phyloP scores from a whole-genome alignment of 495 filamentous ascomycete genomes.

The Talaromyces ruber region DNA sequence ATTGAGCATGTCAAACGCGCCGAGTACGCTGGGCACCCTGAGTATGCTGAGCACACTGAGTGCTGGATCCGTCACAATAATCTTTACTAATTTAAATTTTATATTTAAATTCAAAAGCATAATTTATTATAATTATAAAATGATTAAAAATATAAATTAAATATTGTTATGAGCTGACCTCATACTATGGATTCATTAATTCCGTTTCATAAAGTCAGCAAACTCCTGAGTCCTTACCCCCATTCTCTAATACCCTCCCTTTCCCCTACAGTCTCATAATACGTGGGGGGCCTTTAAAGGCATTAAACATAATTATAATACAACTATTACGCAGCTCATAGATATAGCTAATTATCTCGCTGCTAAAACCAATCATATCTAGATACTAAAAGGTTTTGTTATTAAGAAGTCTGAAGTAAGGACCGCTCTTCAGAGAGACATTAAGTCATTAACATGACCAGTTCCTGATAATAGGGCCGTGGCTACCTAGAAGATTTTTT shows the following conservation, averaged over 20 bases:
- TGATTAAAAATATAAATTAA: too few species aligned
- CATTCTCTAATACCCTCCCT: slow-evolving; percentile 55
- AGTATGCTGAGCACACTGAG: too few species aligned
- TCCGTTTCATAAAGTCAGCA: slow-evolving; percentile 9
- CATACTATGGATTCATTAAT: too few species aligned
- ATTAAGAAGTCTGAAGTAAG: slow-evolving; percentile 48
- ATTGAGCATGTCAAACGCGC: too few species aligned
- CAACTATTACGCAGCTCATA: slow-evolving; percentile 59
- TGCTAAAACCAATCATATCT: slow-evolving; percentile 62
- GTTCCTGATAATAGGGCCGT: slow-evolving; percentile 51
- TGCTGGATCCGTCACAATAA: too few species aligned
- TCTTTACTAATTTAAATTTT: too few species aligned
- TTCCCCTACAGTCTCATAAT: slow-evolving; percentile 66
- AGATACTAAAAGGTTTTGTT: slow-evolving; percentile 57
- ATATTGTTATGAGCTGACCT: too few species aligned
- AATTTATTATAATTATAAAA: too few species aligned
- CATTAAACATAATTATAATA: slow-evolving; percentile 63
- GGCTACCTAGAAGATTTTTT: slow-evolving; percentile 61
- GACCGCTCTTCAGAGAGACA: slow-evolving; percentile 61
- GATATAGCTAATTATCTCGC: slow-evolving; percentile 63
- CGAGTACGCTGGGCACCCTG: too few species aligned
- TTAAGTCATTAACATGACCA: slow-evolving; percentile 57
- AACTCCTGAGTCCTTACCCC: slow-evolving; percentile 24
- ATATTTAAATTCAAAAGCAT: too few species aligned
- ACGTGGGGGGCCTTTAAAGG: slow-evolving; percentile 53